Conservation (phyloP, 2,329 filamentous ascomycete species). For the Purpureocillium lavendulum region DNA sequence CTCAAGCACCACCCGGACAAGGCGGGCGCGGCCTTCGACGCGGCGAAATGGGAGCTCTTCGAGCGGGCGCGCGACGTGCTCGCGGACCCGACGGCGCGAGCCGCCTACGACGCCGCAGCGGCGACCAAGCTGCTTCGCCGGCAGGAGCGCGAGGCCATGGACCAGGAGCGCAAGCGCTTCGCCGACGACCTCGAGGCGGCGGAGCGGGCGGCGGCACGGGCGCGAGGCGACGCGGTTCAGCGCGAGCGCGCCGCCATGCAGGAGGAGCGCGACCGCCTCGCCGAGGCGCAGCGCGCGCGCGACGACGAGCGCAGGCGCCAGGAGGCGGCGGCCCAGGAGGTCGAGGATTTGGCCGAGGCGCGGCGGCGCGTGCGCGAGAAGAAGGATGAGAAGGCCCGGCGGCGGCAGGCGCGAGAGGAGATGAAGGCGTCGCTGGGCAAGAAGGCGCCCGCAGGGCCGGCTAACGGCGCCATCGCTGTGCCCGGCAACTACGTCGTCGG, state of each 20-base stretch:
- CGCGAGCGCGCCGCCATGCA: constrained; percentile 23
- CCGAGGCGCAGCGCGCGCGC: constrained; percentile 27
- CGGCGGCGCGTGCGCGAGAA: constrained; percentile 27
- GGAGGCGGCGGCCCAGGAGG: constrained; percentile 27
- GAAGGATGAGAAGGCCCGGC: constrained; percentile 30
- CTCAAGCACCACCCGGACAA: constrained; percentile 96
- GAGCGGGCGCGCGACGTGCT: constrained; percentile 84
- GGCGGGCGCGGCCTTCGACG: constrained; percentile 63
- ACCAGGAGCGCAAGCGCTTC: constrained; percentile 64
- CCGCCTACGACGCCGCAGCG: constrained; percentile 70
- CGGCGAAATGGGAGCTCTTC: constrained; percentile 76
- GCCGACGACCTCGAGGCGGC: constrained; percentile 78
- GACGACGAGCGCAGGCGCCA: constrained; percentile 27
- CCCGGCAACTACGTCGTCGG: constrained; percentile 25
- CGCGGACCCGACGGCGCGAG: constrained; percentile 59
- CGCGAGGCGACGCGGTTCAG: constrained; percentile 40
- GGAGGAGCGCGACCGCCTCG: constrained; percentile 26
- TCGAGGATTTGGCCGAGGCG: constrained; percentile 29
- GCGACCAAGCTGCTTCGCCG: constrained; percentile 62
- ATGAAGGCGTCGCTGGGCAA: constrained; percentile 16
- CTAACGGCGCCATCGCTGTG: constrained; percentile 24
- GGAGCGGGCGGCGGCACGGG: constrained; percentile 58
- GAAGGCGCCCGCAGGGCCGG: constrained; percentile 15
- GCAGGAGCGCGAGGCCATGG: constrained; percentile 64
- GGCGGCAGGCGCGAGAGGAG: constrained; percentile 26